Conservation (phyloP, 2,329 filamentous ascomycete genomes). For the Xylaria multiplex region DNA sequence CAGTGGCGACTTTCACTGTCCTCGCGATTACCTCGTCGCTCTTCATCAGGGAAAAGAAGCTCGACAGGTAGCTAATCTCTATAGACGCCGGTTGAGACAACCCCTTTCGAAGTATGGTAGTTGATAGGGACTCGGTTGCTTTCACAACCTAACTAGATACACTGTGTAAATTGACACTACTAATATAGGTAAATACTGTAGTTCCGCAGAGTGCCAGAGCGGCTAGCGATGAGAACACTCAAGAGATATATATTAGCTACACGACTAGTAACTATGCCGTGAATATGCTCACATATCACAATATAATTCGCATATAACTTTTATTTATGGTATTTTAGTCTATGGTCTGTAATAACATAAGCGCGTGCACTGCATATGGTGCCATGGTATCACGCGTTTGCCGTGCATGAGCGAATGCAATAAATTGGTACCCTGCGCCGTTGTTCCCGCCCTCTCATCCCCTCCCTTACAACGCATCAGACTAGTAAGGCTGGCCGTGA, state of each 20-base stretch:
- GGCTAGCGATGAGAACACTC: neutral
- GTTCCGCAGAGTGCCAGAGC: neutral
- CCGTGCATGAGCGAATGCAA: constrained; percentile 15
- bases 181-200: neutral
- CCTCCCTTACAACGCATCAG: constrained; percentile 4
- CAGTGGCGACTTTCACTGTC: constrained; percentile 52
- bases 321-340: constrained; percentile 16
- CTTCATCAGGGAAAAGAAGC: constrained; percentile 67
- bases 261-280: neutral
- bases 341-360: constrained; percentile 21
- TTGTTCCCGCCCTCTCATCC: constrained; percentile 6
- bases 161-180: neutral
- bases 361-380: neutral
- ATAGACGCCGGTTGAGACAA: neutral
- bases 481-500: constrained; percentile 5
- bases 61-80: constrained; percentile 51
- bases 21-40: constrained; percentile 54
- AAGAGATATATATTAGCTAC: neutral
- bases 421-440: constrained; percentile 12
- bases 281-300: neutral
- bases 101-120: neutral
- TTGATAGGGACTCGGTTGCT: neutral
- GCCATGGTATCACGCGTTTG: constrained; percentile 12
- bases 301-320: neutral
- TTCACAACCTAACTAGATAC: neutral